Base-by-base conservation (phyloP, 441 rosid genomes). In the Arabidopsis lyrata region DNA sequence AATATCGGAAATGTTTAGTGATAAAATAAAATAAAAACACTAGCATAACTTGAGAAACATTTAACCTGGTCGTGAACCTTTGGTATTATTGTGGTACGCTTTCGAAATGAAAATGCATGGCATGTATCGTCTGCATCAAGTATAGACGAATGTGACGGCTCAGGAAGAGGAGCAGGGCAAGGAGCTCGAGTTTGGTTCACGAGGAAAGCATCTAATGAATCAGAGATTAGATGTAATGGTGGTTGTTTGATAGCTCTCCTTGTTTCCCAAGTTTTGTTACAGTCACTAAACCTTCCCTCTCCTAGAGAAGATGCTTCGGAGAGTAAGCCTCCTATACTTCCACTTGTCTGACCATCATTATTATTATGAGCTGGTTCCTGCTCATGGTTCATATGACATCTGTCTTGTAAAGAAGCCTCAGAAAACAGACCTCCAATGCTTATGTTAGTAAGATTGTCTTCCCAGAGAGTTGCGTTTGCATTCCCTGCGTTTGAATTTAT, bases 71-170 rank as follows among this genome's bases (percentile, higher is more conserved):
- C 68, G 45, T 50, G 72, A 66, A 64, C 56, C 62, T 65, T 55
- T 27, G 60, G 75, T 45, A 80, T 68, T 75, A 42, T 68, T 24
- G 59, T 72, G 12, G 64, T 27, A 54, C 76, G 36, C 60, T 76
- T 86, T 68, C 83, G 88, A 63, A 83, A 86, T 22, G 90, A 48
- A 86, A 94, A 90, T 52, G 89, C 95, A 56, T 91, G 95, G 77
- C 99, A 92, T 56, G 99, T 92, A 58, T 94, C 91, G 66, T 94
- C 97, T 55, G 94, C 99, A 78, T 94, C 96, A 68, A 94, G 82
- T 66, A 92, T 90, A 36, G 99, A 93, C 24, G 88, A 85, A 59
- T 68, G 73, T 56, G 71, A 38, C 12, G 82, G 14, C 66, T 76
- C 82, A 55, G 81, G 83, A 63, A 83, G 47, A 59, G 79, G 44